A percentile compares a stretch with the other conserved stretches of the same genome.
Evolutionary conservation across 352 stramenopile species (phyloP).

Genomic region (Phytophthora pistaciae): DNA sequence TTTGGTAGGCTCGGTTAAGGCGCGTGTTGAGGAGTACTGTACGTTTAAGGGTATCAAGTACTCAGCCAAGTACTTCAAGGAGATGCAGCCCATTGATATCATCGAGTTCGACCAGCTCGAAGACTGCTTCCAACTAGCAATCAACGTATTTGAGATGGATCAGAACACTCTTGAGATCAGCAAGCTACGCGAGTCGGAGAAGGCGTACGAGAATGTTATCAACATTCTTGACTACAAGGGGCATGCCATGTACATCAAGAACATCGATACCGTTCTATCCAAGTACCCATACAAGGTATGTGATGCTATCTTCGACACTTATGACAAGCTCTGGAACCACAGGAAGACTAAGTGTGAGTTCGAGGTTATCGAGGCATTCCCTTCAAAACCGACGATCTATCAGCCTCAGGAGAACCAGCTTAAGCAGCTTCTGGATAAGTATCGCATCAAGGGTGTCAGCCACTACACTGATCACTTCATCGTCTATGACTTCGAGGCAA

Average conservation of each 20-base stretch:
- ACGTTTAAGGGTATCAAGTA: constrained; percentile 2
- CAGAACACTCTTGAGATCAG: neutral
- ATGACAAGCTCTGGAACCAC: constrained; percentile 15
- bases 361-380: constrained; percentile 3
- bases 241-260: constrained; percentile 5
- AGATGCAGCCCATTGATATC: constrained; percentile 23
- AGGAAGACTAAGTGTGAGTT: constrained; percentile 16
- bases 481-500: constrained; percentile 13
- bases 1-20: neutral
- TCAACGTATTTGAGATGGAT: constrained; percentile 17
- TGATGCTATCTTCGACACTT: neutral
- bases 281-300: constrained; percentile 10
- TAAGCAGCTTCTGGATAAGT: constrained; percentile 18
- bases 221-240: constrained; percentile 18
- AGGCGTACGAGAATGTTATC: constrained; percentile 7
- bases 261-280: neutral
- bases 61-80: neutral
- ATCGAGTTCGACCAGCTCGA: constrained; percentile 26
- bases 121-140: constrained; percentile 15
- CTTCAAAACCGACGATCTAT: constrained; percentile 18
- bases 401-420: constrained; percentile 13
- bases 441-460: constrained; percentile 6
- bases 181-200: constrained; percentile 7
- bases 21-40: neutral
- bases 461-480: constrained; percentile 14